Conservation (phyloP, 441 rosid genomes). For the Pelargonium australe region DNA sequence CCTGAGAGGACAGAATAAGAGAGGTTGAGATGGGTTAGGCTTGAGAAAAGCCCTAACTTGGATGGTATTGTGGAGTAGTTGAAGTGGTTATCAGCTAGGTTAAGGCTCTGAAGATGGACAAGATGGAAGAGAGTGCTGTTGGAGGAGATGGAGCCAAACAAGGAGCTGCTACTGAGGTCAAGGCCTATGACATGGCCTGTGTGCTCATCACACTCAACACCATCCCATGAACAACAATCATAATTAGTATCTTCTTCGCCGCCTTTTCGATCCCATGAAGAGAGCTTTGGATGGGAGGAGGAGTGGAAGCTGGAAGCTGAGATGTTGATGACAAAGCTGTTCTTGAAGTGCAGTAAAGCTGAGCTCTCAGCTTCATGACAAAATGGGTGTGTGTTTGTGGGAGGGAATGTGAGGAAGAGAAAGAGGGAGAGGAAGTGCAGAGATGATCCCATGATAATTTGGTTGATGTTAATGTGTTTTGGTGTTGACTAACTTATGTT, state of each 20-base stretch:
- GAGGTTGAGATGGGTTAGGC: conserved; percentile 14
- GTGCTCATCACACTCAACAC: conserved; percentile 25
- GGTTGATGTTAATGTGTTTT: too few species aligned
- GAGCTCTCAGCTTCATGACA: conserved; percentile 19
- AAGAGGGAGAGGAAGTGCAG: background rate
- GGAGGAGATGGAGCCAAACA: conserved; percentile 18
- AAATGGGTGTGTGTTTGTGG: conserved; percentile 1
- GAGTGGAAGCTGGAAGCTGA: background rate
- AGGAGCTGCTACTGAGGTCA: conserved; percentile 22
- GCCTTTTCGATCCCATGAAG: conserved; percentile 18
- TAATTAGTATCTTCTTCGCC: conserved; percentile 12
- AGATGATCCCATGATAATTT: background rate
- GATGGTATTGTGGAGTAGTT: conserved; percentile 6
- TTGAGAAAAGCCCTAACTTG: conserved; percentile 12
- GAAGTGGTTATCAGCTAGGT: conserved; percentile 20
- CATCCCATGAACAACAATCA: conserved; percentile 37
- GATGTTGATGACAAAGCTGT: background rate
- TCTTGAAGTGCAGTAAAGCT: conserved; percentile 30
- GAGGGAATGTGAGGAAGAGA: background rate
- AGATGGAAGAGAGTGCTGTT: conserved; percentile 28
- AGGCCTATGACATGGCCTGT: conserved; percentile 28
- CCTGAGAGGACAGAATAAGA: conserved; percentile 8
- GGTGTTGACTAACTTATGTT: background rate
- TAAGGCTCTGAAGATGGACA: conserved; percentile 19
- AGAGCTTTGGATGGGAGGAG: conserved; percentile 19